Evolutionary conservation across 306 rosid genomes (phyloP).

Genomic region (Morella rubra): DNA sequence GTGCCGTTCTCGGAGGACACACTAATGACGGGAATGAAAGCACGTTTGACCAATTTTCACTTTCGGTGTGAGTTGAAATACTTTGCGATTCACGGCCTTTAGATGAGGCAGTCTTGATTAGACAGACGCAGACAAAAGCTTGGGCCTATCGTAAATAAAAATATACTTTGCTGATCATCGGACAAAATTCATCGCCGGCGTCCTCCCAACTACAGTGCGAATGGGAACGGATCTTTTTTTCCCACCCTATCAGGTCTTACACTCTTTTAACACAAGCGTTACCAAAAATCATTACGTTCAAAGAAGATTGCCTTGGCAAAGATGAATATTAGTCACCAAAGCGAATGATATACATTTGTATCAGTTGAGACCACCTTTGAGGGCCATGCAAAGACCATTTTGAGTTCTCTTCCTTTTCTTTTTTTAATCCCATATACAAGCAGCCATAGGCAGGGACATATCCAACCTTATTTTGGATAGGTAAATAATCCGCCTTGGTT

Average conservation of each 20-base stretch:
- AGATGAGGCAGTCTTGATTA: constrained; percentile 26
- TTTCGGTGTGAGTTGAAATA: constrained; percentile 48
- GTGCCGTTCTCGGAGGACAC: constrained; percentile 67
- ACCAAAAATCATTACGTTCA: too few relatives aligned
- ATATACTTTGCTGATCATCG: neutral
- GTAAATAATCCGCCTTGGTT: too few relatives aligned
- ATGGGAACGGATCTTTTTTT: constrained; percentile 14
- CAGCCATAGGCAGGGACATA: too few relatives aligned
- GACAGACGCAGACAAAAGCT: constrained; percentile 16
- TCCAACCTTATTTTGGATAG: too few relatives aligned
- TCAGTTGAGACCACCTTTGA: too few relatives aligned
- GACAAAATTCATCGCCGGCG: constrained; percentile 28
- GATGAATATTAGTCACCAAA: too few relatives aligned
- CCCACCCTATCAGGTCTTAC: neutral
- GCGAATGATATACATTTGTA: too few relatives aligned
- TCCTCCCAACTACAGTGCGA: neutral
- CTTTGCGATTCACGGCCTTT: constrained; percentile 8
- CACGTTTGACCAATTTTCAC: constrained; percentile 54
- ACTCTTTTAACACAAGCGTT: too few relatives aligned
- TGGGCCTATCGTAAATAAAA: constrained; percentile 8
- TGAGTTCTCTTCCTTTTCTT: too few relatives aligned
- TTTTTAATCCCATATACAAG: too few relatives aligned
- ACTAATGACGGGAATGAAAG: constrained; percentile 60
- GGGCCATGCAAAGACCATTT: too few relatives aligned
- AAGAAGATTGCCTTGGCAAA: too few relatives aligned